Percentiles rank a stretch among this genome's conserved stretches.
These are phyloP conservation scores for Cytospora chrysosperma DNA, from an alignment of 2,329 filamentous ascomycete species.

Conservation along the genomic window DNA sequence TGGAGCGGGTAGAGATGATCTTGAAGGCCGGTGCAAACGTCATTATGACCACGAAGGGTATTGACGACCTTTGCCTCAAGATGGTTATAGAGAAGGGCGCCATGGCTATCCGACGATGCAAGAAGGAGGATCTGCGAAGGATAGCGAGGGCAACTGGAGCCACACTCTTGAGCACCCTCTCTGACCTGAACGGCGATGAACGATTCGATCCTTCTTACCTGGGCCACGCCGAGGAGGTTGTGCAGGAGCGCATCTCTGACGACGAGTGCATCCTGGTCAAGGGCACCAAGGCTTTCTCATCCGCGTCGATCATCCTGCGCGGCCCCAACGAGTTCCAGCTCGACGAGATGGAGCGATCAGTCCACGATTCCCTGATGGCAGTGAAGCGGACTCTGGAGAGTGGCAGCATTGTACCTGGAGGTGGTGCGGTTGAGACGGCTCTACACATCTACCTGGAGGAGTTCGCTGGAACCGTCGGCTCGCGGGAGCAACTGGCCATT, in stretches of 20 bases:
- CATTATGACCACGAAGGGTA: slow-evolving; percentile 94
- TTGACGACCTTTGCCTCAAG: slow-evolving; percentile 94
- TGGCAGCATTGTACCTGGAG: slow-evolving; percentile 93
- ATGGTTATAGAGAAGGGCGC: slow-evolving; percentile 90
- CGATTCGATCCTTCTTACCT: slow-evolving; percentile 89
- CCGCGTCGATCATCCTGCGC: slow-evolving; percentile 92
- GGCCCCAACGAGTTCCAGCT: slow-evolving; percentile 95
- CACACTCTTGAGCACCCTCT: slow-evolving; percentile 87
- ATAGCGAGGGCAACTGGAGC: slow-evolving; percentile 96
- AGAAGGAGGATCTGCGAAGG: slow-evolving; percentile 95
- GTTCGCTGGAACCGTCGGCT: slow-evolving; percentile 95
- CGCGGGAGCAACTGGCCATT: slow-evolving; percentile 95
- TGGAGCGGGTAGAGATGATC: slow-evolving; percentile 95
- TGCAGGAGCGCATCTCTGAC: slow-evolving; percentile 98
- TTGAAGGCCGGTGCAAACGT: slow-evolving; percentile 97
- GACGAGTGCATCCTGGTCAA: slow-evolving; percentile 98
- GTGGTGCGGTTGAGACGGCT: slow-evolving; percentile 96
- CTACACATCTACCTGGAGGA: slow-evolving; percentile 99
- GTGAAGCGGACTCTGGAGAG: slow-evolving; percentile 97
- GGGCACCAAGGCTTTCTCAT: slow-evolving; percentile 91
- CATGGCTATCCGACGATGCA: slow-evolving; percentile 94
- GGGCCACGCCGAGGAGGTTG: slow-evolving; percentile 89
- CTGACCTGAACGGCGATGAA: slow-evolving; percentile 96
- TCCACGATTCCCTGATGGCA: slow-evolving; percentile 94
- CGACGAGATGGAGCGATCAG: slow-evolving; percentile 98